Base-by-base conservation (phyloP, 2,329 filamentous ascomycete species). In the Cladobotryum protrusum region DNA sequence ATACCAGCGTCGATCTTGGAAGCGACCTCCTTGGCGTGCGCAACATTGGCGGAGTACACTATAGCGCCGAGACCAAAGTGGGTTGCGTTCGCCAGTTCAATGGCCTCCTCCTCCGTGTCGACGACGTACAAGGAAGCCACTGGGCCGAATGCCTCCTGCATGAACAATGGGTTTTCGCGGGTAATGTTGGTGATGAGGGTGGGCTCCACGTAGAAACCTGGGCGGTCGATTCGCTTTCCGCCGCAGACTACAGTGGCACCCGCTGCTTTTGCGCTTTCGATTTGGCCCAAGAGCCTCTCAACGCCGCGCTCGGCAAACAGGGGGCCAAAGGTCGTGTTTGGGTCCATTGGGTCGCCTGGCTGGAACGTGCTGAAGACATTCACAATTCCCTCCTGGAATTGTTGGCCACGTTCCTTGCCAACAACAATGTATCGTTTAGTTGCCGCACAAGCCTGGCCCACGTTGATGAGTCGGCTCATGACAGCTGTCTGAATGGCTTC, bases 401-500 rank as follows among this genome's bases (percentile, higher is more conserved):
- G 24, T 8, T 29, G 43, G n/a, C 34, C 35, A 18, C 43, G 43
- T 29, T 46, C 43, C 29, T 44, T 44, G 32, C 43, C 48, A 32
- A 50, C 24, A 29, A 29, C 24, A 29, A 29, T 29, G 24, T 29
- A 29, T 29, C 24, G 24, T 8, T 29, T 29, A 2, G 24, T 5
- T 9, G 24, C 7, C 24, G 24, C 24, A 9, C 43, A 47, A 15
- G 41, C n/a, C 24, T 47, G 43, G 14, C 43, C 48, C 42, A 49
- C 45, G n/a, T 15, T 19, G 4, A 36, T 42, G 24, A 49, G 43
- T 20, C 42, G 43, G 42, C 48, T 24, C 5, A 32, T 17, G 24
- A 45, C 33, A 14, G 15, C 33, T 18, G 37, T 34, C 17, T 34
- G 19, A 11, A 50, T 34, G n/a, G 52, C 50, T 15, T 54, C 44